A percentile compares a stretch with the other conserved stretches of the same genome.
phyloP scores from a whole-genome alignment of 306 rosid species.

The Castanea sativa region DNA sequence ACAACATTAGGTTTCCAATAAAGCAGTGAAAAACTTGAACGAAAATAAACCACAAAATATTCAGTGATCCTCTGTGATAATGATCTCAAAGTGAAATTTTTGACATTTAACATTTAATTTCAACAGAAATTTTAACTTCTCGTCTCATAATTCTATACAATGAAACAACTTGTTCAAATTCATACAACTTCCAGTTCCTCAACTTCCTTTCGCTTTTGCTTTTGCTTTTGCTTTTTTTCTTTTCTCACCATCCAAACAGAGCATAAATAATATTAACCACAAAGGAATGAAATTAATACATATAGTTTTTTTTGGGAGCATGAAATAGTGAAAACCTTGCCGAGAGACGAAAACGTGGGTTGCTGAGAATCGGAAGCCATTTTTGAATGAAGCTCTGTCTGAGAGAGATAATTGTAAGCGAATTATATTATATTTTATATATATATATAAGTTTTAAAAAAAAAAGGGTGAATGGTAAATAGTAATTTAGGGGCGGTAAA shows the following conservation, averaged over 20 bases:
- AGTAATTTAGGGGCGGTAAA: background rate
- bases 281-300: background rate
- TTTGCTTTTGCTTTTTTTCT: background rate
- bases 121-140: background rate
- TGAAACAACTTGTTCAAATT: background rate
- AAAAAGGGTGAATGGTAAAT: background rate
- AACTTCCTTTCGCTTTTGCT: background rate
- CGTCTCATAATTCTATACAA: background rate
- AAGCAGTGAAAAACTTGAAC: background rate
- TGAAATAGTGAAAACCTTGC: slow-evolving; percentile 31
- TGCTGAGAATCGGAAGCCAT: slow-evolving; percentile 67
- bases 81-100: background rate
- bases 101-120: background rate
- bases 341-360: slow-evolving; percentile 26
- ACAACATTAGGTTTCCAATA: background rate
- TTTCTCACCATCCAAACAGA: background rate
- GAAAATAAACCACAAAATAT: background rate
- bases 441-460: too few relatives aligned
- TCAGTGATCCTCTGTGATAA: background rate
- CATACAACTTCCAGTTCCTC: background rate
- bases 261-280: background rate
- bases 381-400: slow-evolving; percentile 1
- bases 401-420: background rate
- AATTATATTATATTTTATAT: background rate
- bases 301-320: background rate